Evolutionary conservation across 345 rosid species (phyloP).

Genomic region (Brassica cretica): DNA sequence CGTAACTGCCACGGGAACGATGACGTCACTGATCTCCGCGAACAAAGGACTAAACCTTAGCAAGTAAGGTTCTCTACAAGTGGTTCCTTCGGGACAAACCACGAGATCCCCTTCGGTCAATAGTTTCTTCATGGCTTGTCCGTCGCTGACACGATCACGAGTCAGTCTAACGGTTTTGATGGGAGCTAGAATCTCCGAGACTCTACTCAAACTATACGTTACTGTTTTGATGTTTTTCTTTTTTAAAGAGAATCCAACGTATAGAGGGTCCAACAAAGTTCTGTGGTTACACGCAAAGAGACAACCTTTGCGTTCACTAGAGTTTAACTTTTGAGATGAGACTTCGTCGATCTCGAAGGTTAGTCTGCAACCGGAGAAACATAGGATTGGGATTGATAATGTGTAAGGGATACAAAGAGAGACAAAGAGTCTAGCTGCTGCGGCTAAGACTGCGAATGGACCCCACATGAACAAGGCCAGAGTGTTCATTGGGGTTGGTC

Average conservation of each 20-base stretch:
- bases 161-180: conserved; percentile 62
- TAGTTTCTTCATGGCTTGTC: conserved; percentile 45
- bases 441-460: conserved; percentile 51
- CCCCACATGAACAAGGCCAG: conserved; percentile 68
- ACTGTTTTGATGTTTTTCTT: conserved; percentile 61
- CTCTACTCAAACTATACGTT: conserved; percentile 69
- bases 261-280: conserved; percentile 76
- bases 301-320: conserved; percentile 31
- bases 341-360: conserved; percentile 21
- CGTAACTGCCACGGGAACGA: conserved; percentile 66
- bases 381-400: conserved; percentile 45
- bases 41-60: conserved; percentile 79
- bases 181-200: conserved; percentile 67
- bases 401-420: conserved; percentile 48
- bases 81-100: conserved; percentile 87
- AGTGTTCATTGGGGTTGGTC: conserved; percentile 52
- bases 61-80: conserved; percentile 75
- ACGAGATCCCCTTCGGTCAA: conserved; percentile 61
- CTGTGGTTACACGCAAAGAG: conserved; percentile 78
- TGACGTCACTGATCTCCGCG: conserved; percentile 54
- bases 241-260: conserved; percentile 44
- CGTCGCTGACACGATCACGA: conserved; percentile 56
- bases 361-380: conserved; percentile 45
- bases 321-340: neutral
- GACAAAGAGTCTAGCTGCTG: conserved; percentile 44